Conservation (phyloP, 202 grass and related monocot species). For the Brachypodium distachyon region DNA sequence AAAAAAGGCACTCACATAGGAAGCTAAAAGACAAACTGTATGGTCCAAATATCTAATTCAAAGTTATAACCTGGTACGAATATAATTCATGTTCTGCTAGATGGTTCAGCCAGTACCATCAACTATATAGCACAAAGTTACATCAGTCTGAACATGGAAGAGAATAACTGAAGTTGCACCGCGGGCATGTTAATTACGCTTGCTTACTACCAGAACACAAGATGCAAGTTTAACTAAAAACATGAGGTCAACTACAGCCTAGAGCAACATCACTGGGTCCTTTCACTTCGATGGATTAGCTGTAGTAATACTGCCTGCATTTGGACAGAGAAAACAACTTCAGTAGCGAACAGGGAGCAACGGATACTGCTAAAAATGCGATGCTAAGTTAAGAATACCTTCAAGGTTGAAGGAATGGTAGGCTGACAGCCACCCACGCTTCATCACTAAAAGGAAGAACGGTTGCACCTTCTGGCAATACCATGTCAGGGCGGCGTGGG, state of each 20-base stretch:
- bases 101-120: neutral
- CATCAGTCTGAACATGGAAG: neutral
- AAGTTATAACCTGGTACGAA: neutral
- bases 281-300: neutral
- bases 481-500: constrained; percentile 27
- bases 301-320: constrained; percentile 4
- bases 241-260: neutral
- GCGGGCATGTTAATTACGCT: neutral
- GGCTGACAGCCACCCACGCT: constrained; percentile 61
- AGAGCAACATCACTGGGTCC: neutral
- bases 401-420: constrained; percentile 36
- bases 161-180: neutral
- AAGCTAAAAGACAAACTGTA: neutral
- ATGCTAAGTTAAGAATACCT: constrained; percentile 31
- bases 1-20: neutral
- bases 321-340: neutral
- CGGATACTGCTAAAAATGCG: neutral
- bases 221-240: neutral
- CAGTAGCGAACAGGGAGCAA: neutral
- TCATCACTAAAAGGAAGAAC: constrained; percentile 60
- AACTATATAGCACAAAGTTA: neutral
- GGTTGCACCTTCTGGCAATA: constrained; percentile 40
- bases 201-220: neutral
- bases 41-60: neutral
- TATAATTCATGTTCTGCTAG: neutral